Conservation (phyloP, 1,284 basidiomycete genomes). For the Papiliotrema fonsecae region DNA sequence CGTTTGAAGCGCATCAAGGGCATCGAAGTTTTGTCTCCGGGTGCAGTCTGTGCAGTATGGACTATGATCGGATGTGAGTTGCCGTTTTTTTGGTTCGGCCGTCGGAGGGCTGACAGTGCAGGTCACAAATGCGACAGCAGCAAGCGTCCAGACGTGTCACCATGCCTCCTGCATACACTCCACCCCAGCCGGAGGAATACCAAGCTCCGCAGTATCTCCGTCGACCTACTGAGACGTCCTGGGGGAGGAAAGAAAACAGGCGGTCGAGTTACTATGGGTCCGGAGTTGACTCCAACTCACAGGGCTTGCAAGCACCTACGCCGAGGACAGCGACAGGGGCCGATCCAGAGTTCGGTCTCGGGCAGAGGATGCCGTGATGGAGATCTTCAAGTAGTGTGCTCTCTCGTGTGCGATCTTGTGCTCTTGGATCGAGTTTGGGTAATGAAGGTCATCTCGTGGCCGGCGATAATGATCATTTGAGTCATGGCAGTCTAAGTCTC, state of each 20-base stretch:
- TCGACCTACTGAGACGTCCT: background rate
- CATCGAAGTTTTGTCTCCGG: slow-evolving; percentile 1
- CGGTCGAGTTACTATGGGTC: background rate
- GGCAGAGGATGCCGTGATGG: too few species aligned
- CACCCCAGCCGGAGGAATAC: background rate
- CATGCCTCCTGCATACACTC: slow-evolving; percentile 5
- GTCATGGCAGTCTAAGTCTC: too few species aligned
- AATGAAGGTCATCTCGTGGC: too few species aligned
- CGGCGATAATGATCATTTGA: too few species aligned
- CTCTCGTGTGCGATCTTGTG: too few species aligned
- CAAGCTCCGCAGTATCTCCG: background rate
- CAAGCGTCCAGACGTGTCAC: background rate
- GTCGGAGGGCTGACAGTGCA: background rate
- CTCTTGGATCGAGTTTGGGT: too few species aligned
- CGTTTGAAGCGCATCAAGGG: slow-evolving; percentile 1
- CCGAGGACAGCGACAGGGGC: background rate
- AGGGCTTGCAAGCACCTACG: background rate
- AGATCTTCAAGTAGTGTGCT: too few species aligned
- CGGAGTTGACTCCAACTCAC: background rate
- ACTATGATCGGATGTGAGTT: slow-evolving; percentile 4
- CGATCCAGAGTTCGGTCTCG: background rate
- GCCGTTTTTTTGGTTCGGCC: background rate
- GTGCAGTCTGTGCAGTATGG: slow-evolving; percentile 3
- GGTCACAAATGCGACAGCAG: background rate
- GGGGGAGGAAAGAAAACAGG: background rate